Evolutionary conservation across 768 basidiomycete species (phyloP), one percentile per base, ranked within the genome.

Genomic region (Roridomyces roridus): DNA sequence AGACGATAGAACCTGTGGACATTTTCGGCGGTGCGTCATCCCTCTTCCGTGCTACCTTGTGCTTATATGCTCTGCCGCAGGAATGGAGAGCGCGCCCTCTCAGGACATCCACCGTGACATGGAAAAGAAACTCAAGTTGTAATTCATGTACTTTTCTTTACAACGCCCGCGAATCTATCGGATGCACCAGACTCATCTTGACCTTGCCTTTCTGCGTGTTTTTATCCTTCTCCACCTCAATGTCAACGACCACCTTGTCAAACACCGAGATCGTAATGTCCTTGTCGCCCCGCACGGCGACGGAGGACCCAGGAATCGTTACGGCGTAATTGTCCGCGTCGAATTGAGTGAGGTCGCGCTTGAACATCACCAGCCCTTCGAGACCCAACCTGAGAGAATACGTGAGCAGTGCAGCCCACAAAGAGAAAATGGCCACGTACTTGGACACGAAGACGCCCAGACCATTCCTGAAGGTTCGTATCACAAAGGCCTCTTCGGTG

Each of bases 321-420:
- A 98, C 84, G 2, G 85, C 85, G 69, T 96, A 98, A 63, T 89
- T 89, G 34, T 98, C 96, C 17, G 94, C 85, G 64, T 99, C 94
- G 67, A 95, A 98, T 48, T 87, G 82, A 51, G 86, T 91, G 21
- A 63, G 23, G 55, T 93, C 91, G 12, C 85, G 85, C 77, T 95
- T 95, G 84, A 99, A 98, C 66, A 86, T 93, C 57, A 99, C 88
- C 24, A 99, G 77, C 0, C 97, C 97, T 72, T 98, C 96, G 46
- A 99, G 82, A 5, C 96, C 96, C 48, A 97, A 82, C 68, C 95
- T 96, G 65, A 20, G 23, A 36, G 8, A 49, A 14, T n/a, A 56
- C 8, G 18, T 36, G 41, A 24, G n/a, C n/a, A 55, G 43, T 46
- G 37, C 52, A 35, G 28, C n/a, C 41, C n/a, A 6, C 36, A 4